Conservation (phyloP, 2,329 filamentous ascomycete species). For the Sporothrix pallida region DNA sequence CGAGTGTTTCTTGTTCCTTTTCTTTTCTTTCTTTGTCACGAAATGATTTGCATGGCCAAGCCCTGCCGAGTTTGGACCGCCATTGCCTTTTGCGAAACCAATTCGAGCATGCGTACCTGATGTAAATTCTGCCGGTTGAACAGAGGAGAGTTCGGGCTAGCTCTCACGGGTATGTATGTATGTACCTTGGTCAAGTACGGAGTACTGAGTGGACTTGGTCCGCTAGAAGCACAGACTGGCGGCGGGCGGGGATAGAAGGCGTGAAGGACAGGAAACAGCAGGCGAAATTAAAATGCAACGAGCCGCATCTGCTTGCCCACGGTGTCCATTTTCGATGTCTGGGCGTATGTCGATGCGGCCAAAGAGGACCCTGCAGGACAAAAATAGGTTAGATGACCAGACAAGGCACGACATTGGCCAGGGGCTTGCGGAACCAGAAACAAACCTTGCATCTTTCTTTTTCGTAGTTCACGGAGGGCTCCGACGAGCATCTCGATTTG, state of each 20-base stretch:
- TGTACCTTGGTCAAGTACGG: too few relatives aligned
- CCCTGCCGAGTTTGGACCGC: not conserved
- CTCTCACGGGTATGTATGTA: not conserved
- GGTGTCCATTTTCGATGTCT: constrained; percentile 7
- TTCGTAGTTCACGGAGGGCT: not conserved
- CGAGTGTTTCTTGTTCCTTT: not conserved
- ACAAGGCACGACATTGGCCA: not conserved
- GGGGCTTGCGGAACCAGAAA: not conserved
- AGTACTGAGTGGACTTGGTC: not conserved
- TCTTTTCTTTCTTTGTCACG: not conserved
- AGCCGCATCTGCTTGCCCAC: not conserved
- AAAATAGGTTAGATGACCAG: constrained; percentile 13
- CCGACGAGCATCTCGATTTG: not conserved
- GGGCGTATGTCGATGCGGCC: constrained; percentile 2
- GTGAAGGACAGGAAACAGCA: not conserved
- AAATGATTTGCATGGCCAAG: not conserved
- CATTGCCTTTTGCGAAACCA: not conserved
- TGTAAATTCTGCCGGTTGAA: too few relatives aligned
- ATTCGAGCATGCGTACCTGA: not conserved
- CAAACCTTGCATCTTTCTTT: not conserved
- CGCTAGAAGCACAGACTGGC: constrained; percentile 4
- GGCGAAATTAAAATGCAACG: constrained; percentile 15
- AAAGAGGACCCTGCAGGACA: constrained; percentile 26
- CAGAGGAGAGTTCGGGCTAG: too few relatives aligned
- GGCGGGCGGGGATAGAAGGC: not conserved